A percentile compares a stretch with the other conserved stretches of the same genome.
Evolutionary conservation across 371 early-diverging fungal genomes (phyloP).

Genomic region (Phascolomyces articulosus): DNA sequence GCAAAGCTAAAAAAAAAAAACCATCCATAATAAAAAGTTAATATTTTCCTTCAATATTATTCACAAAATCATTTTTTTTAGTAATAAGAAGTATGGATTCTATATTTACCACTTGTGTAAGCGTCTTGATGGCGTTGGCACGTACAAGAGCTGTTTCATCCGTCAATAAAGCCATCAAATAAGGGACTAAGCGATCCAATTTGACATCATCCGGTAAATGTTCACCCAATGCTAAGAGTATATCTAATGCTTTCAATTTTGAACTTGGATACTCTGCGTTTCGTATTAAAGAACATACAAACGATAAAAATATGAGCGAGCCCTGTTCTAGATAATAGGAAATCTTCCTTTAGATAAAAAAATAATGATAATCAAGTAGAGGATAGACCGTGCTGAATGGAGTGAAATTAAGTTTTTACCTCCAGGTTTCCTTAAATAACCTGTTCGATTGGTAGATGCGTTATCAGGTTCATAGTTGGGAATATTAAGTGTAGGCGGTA

Average conservation of each 20-base stretch:
- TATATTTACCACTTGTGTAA: conserved; percentile 74
- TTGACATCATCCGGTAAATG: conserved; percentile 75
- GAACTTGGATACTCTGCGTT: conserved; percentile 77
- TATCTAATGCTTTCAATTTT: conserved; percentile 76
- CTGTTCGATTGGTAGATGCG: conserved; percentile 4
- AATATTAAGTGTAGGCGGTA: conserved; percentile 49
- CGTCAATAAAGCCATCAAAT: conserved; percentile 69
- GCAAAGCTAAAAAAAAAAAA: conserved; percentile 53
- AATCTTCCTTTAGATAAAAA: too few species aligned
- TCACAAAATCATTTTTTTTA: background rate
- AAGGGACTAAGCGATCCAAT: conserved; percentile 86
- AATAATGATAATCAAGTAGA: too few species aligned
- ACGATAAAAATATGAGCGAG: conserved; percentile 62
- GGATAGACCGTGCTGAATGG: too few species aligned
- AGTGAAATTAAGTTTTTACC: conserved; percentile 9
- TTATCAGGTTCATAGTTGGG: conserved; percentile 35
- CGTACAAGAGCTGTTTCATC: conserved; percentile 79
- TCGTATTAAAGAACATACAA: conserved; percentile 72
- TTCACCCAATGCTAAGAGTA: conserved; percentile 69
- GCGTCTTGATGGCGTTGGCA: conserved; percentile 70
- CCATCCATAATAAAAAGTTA: background rate
- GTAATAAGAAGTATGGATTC: too few species aligned
- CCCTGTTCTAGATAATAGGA: conserved; percentile 73
- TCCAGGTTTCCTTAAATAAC: conserved; percentile 15
- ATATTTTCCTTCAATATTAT: background rate